Base-by-base conservation (phyloP, 129 eudicot genomes). In the Smallanthus sonchifolius region DNA sequence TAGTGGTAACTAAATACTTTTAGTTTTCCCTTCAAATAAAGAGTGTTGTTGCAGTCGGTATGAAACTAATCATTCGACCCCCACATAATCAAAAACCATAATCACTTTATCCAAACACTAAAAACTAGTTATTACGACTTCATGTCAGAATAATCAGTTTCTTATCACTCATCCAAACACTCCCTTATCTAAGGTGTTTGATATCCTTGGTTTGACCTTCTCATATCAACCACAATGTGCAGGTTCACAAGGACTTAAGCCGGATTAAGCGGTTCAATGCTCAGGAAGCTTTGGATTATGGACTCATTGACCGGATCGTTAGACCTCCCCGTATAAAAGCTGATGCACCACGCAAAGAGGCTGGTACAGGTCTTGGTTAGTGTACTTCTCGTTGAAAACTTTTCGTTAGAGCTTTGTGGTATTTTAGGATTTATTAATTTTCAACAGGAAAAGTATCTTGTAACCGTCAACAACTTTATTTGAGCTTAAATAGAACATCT, bases 221-320 rank as follows among this genome's bases (percentile, higher is more conserved):
- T 38, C n/a, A 30, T 3, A 3, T 45, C 5, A 37, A 68, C n/a
- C 72, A 64, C 55, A 64, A 70, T 52, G 19, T 77, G 83, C 90
- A 91, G 95, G 76, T 87, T 63, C 45, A 84, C 77, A 61, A 88
- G 71, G 92, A 91, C 82, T 74, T 88, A 4, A 74, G 84, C 24
- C 74, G 84, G 51, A 43, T 79, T 65, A 86, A 80, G 84, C 72
- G 75, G 3, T 88, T 91, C 75, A 80, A 70, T 66, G 90, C 92
- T 48, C 85, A 88, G 73, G 87, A 78, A 70, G 97, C 97, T 69
- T 65, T 91, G 39, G 97, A 91, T 48, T 88, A 91, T 38, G 97
- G 97, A 14, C 81, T 91, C 16, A 84, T 91, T 73, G 97, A 91
- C 80, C 77, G 86, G 19, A 76, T 91, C 34, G 87, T 86, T 4